These are phyloP conservation scores for Byssochlamys sp. DNA, from an alignment of 2,329 filamentous ascomycete species.

Conservation along the genomic window DNA sequence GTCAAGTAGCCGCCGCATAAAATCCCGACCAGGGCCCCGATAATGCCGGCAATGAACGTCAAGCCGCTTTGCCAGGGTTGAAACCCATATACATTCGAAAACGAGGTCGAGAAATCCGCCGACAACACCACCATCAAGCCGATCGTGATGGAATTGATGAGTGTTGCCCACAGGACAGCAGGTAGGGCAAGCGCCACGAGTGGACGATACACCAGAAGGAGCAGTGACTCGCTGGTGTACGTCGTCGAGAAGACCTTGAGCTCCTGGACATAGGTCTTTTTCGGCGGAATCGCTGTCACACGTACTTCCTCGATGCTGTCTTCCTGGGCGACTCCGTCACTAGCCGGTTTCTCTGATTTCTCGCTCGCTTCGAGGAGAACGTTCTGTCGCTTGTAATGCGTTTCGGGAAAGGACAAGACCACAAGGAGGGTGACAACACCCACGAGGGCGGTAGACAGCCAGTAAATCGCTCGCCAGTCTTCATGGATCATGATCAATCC, in stretches of 20 bases:
- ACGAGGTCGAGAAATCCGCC: neutral
- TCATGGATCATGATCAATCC: neutral
- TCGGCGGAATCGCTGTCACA: too few relatives aligned
- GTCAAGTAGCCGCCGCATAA: slow-evolving; percentile 33
- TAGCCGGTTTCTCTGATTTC: neutral
- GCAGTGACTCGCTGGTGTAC: too few relatives aligned
- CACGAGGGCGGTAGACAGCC: neutral
- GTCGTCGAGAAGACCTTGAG: too few relatives aligned
- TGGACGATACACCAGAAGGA: too few relatives aligned
- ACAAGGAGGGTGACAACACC: too few relatives aligned
- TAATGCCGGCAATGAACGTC: neutral
- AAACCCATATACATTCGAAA: neutral
- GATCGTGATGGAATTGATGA: neutral
- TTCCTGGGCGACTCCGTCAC: too few relatives aligned
- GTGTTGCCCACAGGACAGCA: neutral
- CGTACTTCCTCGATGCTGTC: too few relatives aligned
- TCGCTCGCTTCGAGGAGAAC: neutral
- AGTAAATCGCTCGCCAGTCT: neutral
- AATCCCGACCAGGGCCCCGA: neutral
- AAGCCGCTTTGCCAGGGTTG: neutral
- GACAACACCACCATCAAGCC: neutral
- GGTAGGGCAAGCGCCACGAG: neutral
- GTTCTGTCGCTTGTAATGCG: neutral
- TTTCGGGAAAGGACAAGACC: neutral
- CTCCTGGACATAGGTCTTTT: too few relatives aligned